Evolutionary conservation across 352 stramenopile species (phyloP), one percentile per base, ranked within the genome.

Genomic region (Globisporangium ultimum): DNA sequence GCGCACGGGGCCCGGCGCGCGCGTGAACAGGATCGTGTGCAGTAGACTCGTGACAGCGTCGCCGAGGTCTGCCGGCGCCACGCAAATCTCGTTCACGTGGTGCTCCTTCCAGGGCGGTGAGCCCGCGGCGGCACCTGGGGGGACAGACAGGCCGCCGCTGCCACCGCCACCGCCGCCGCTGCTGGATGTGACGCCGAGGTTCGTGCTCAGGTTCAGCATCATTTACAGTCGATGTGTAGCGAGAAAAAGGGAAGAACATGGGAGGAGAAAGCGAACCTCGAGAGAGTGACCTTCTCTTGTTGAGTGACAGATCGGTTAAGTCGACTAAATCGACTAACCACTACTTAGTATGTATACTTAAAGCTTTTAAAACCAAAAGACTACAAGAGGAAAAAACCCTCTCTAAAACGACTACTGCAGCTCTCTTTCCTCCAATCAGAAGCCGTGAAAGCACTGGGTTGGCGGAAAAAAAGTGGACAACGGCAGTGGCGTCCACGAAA

Each of bases 11-110:
- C 84, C 84, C 0, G 82, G 84, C 10, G 84, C 83, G 22, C 84
- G 66, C 15, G 82, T 89, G 68, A 94, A 94, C 20, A 94, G 67
- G 56, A 94, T 88, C 6, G 80, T 92, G 63, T 94, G 84, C 42
- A 93, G 60, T 13, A 93, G 53, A 51, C 78, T 86, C 22, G 77
- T 89, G 21, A 87, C 63, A 43, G 74, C 79, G 53, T 93, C 84
- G 17, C 74, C 70, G 17, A 89, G 61, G 59, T 91, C 79, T 49
- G 76, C 66, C 14, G 76, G 60, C 10, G 67, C 62, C 36, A 90
- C 81, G 15, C 68, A 70, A 21, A 93, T 66, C 66, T 88, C 75
- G n/a, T 83, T 78, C 38, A 93, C 66, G 20, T 76, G 46, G 54
- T 91, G 76, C 63, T 91, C 78, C 52, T 76, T 82, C 78, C 76